Conservation (phyloP, 1,284 basidiomycete genomes). For the Rhodotorula sp. region DNA sequence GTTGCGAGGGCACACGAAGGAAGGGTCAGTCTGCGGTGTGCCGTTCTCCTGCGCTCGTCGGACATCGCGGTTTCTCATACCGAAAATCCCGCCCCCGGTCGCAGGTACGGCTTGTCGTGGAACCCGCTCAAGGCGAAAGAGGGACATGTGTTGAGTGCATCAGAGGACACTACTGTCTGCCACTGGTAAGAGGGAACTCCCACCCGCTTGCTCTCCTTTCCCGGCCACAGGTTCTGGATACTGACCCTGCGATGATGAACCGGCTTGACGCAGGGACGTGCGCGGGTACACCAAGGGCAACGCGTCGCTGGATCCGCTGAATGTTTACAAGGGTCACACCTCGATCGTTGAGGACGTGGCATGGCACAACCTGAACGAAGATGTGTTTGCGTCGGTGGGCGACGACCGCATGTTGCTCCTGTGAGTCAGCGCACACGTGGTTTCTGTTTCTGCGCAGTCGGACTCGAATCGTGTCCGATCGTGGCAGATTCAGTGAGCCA, state of each 20-base stretch:
- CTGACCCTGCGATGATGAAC: no score
- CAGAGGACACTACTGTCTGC: constrained; percentile 93
- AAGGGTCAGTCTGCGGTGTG: constrained; percentile 66
- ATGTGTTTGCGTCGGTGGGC: constrained; percentile 91
- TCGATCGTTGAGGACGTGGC: constrained; percentile 96
- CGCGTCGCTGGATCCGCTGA: constrained; percentile 73
- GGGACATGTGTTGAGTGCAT: constrained; percentile 86
- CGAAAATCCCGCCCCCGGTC: no score
- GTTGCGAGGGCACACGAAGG: constrained; percentile 82
- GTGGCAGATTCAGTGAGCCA: no score
- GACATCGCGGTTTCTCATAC: not conserved
- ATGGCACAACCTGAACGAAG: constrained; percentile 83
- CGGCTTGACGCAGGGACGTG: constrained; percentile 68
- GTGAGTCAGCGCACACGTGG: constrained; percentile 55
- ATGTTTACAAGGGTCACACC: constrained; percentile 80
- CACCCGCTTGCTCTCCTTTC: no score
- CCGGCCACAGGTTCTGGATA: no score
- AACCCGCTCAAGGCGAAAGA: constrained; percentile 64
- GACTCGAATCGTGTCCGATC: not conserved
- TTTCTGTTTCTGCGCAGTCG: not conserved
- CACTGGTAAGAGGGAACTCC: constrained; percentile 90
- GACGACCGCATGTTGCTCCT: constrained; percentile 93
- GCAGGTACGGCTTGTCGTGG: constrained; percentile 90
- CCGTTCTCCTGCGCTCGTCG: not conserved
- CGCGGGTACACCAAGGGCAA: constrained; percentile 82